Conservation (phyloP, 2,329 filamentous ascomycete species). For the Chrysoporthe deuterocubensis region DNA sequence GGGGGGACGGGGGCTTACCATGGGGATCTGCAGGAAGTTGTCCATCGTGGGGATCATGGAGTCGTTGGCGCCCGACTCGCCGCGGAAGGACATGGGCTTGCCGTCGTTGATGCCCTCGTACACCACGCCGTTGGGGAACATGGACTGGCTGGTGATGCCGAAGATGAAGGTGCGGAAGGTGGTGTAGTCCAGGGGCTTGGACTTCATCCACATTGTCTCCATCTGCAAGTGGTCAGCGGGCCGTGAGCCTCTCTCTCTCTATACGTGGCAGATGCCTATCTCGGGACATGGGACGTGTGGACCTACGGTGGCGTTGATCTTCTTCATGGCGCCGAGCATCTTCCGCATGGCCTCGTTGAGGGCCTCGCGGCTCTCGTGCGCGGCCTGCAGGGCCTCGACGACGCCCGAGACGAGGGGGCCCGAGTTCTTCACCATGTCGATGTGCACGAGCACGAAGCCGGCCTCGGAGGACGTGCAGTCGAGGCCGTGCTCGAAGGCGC, state of each 20-base stretch:
- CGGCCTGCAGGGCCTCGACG: constrained; percentile 66
- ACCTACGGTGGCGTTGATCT: constrained; percentile 66
- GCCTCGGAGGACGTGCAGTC: constrained; percentile 85
- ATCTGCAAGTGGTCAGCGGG: constrained; percentile 48
- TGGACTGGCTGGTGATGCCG: constrained; percentile 88
- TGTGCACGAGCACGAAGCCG: constrained; percentile 93
- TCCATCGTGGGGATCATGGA: constrained; percentile 91
- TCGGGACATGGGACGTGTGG: too few relatives aligned
- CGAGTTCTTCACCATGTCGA: constrained; percentile 93
- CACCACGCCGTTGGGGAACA: constrained; percentile 91
- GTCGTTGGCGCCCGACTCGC: constrained; percentile 93
- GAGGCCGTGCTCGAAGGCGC: constrained; percentile 88
- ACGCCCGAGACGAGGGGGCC: constrained; percentile 76
- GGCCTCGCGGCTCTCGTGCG: constrained; percentile 50
- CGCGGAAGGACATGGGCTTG: constrained; percentile 79
- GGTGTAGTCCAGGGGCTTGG: constrained; percentile 81
- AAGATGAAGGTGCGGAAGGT: constrained; percentile 97
- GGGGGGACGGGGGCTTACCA: constrained; percentile 48
- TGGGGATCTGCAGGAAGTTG: constrained; percentile 81
- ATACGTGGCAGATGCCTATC: not conserved
- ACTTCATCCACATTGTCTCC: constrained; percentile 92
- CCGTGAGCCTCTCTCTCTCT: not conserved
- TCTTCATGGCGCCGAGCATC: constrained; percentile 66
- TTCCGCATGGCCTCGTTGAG: constrained; percentile 69
- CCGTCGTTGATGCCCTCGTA: constrained; percentile 80